These are phyloP conservation scores for Leccinum rimulosum DNA, from an alignment of 768 basidiomycete species.

Conservation along the genomic window DNA sequence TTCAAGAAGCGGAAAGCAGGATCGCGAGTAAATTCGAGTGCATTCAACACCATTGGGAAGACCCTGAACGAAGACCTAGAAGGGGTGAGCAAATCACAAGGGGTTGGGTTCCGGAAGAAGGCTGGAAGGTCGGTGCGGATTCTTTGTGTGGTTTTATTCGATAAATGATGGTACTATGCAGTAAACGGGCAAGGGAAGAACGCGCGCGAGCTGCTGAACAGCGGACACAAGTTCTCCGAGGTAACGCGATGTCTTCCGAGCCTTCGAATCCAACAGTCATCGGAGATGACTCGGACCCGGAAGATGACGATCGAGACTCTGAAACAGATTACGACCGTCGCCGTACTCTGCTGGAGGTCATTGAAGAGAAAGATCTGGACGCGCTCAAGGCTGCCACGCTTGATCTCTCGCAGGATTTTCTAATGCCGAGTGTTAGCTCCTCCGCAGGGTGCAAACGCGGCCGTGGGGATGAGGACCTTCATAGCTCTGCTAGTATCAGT, in stretches of 20 bases:
- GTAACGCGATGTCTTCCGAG: constrained; percentile 11
- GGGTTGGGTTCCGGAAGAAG: constrained; percentile 68
- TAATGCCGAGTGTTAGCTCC: constrained; percentile 32
- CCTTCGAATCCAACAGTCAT: constrained; percentile 11
- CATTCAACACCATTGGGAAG: constrained; percentile 58
- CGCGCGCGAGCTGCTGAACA: constrained; percentile 72
- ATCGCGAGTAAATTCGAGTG: constrained; percentile 56
- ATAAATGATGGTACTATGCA: constrained; percentile 28
- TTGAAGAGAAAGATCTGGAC: constrained; percentile 42
- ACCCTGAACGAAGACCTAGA: constrained; percentile 44
- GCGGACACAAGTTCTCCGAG: constrained; percentile 49
- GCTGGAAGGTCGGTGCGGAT: constrained; percentile 52
- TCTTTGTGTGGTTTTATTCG: background rate
- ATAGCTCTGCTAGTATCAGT: background rate
- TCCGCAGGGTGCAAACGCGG: constrained; percentile 2
- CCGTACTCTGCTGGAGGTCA: constrained; percentile 47
- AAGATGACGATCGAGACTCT: constrained; percentile 40
- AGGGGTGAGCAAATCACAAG: constrained; percentile 39
- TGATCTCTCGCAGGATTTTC: constrained; percentile 51
- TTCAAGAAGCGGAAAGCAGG: constrained; percentile 72
- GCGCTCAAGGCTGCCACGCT: constrained; percentile 42
- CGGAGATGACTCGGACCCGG: constrained; percentile 33
- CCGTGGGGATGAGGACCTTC: background rate
- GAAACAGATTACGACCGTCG: constrained; percentile 52
- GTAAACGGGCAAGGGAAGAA: constrained; percentile 78